Base-by-base conservation (phyloP, 2,329 filamentous ascomycete species). In the Trichoderma polysporum region DNA sequence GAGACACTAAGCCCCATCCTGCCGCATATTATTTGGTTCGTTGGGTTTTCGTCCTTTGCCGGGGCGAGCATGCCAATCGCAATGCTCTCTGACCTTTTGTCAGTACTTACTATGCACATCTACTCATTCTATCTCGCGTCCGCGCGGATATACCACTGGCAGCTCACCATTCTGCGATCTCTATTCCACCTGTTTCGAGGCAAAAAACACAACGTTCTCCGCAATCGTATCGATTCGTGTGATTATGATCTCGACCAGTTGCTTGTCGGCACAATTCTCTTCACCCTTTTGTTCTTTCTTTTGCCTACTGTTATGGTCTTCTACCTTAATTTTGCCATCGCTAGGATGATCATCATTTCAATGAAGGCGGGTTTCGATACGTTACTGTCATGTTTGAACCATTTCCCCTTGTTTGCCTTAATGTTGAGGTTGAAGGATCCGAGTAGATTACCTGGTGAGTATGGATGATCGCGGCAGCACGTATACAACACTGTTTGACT, bases 121-220 rank as follows among this genome's bases (percentile, higher is more conserved):
- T 97, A 98, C 82, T 97, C 91, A 1, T 99, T 99, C 78, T 99
- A 99, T 78, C 90, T 98, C 66, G 94, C 96, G 17, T 97, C 94
- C 9, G 95, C 95, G 2, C 90, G 95, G 60, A 98, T 99, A 74
- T 99, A 94, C 79, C 93, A 98, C 80, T 99, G 95, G 95, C 95
- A 99, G 79, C 88, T 99, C 69, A 97, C 91, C 3, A 98, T 99
- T 69, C 90, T 99, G 70, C 90, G 94, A 71, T 98, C 94, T 12
- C 88, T 99, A n/a, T 99, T 99, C 79, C 96, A 99, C 77, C 88
- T 99, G 10, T 99, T 99, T 76, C 92, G 94, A 35, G 96, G 95
- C 67, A 98, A 97, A 82, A 99, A 99, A 79, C 91, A 97, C 76
- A 99, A 99, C 72, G 91, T 99, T 17, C 86, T 99, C 25, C 91